Conservation (phyloP, 1,139 yeast genomes). For the Saccharomyces uvarum region DNA sequence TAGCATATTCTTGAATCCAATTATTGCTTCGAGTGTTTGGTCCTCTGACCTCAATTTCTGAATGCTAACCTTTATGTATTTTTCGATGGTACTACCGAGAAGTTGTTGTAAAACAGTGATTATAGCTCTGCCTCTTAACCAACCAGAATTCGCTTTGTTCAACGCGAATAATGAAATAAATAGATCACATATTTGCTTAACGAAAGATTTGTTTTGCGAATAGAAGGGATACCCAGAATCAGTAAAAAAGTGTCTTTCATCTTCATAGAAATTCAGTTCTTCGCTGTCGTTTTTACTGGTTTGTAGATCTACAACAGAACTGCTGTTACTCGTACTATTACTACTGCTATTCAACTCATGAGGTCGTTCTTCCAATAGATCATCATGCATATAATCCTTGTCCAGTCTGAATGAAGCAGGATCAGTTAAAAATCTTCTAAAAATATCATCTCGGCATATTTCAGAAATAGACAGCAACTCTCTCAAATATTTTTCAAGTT, state of each 20-base stretch:
- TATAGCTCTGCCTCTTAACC: constrained; percentile 82
- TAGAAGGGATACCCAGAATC: constrained; percentile 10
- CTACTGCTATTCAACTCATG: background rate
- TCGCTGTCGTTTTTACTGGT: constrained; percentile 15
- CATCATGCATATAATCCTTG: background rate
- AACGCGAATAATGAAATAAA: constrained; percentile 64
- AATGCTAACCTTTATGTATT: constrained; percentile 49
- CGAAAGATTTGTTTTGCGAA: constrained; percentile 41
- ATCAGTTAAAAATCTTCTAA: constrained; percentile 70
- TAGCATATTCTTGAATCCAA: constrained; percentile 39
- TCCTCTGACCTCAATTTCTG: constrained; percentile 42
- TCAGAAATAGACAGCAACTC: constrained; percentile 51
- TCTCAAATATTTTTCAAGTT: constrained; percentile 57
- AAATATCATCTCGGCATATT: constrained; percentile 65
- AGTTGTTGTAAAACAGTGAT: constrained; percentile 76
- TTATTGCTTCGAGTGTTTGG: constrained; percentile 42
- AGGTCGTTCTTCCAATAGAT: background rate
- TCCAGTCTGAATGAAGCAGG: constrained; percentile 32
- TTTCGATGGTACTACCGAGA: constrained; percentile 82
- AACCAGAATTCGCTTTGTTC: constrained; percentile 50
- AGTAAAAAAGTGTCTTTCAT: constrained; percentile 15
- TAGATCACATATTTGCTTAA: constrained; percentile 76
- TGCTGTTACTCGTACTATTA: background rate
- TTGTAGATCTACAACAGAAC: background rate
- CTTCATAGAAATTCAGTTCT: constrained; percentile 25